Percentiles rank a stretch among this genome's conserved stretches.
phyloP scores from a whole-genome alignment of 1,284 basidiomycete genomes.

The Baeospora myosura region DNA sequence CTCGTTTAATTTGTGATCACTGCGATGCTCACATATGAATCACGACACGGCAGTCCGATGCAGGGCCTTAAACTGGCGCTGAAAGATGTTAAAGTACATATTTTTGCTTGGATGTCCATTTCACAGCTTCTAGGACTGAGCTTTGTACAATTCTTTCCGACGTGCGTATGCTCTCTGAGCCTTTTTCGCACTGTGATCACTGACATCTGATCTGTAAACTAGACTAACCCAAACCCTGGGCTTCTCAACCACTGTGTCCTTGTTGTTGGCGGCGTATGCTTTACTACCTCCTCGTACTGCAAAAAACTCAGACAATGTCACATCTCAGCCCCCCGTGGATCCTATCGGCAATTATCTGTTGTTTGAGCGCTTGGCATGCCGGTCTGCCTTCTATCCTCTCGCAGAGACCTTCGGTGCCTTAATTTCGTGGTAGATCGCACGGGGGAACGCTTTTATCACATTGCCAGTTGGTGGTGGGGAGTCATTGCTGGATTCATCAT shows the following conservation, averaged over 20 bases:
- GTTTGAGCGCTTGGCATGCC: constrained; percentile 59
- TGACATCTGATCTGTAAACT: not conserved
- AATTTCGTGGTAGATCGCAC: constrained; percentile 40
- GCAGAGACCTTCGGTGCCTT: constrained; percentile 8
- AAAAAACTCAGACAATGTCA: not conserved
- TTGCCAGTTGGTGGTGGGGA: constrained; percentile 52
- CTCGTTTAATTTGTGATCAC: not conserved
- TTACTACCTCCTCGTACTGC: constrained; percentile 15
- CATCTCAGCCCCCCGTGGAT: constrained; percentile 56
- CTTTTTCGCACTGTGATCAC: not conserved
- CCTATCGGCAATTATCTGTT: constrained; percentile 45
- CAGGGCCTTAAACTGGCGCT: constrained; percentile 52
- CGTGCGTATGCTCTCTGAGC: constrained; percentile 31
- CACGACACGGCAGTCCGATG: constrained; percentile 30
- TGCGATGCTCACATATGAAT: not conserved
- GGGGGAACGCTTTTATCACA: constrained; percentile 66
- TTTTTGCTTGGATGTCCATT: constrained; percentile 51
- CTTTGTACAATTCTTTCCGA: constrained; percentile 72
- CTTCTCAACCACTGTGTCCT: constrained; percentile 49
- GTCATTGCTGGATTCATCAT: constrained; percentile 60
- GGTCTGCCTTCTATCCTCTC: constrained; percentile 29
- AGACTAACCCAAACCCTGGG: constrained; percentile 63
- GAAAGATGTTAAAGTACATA: constrained; percentile 52
- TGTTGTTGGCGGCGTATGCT: constrained; percentile 57
- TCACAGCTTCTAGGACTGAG: constrained; percentile 54